Evolutionary conservation across 2,329 filamentous ascomycete genomes (phyloP).

Genomic region (Taxawa tesnikishii): DNA sequence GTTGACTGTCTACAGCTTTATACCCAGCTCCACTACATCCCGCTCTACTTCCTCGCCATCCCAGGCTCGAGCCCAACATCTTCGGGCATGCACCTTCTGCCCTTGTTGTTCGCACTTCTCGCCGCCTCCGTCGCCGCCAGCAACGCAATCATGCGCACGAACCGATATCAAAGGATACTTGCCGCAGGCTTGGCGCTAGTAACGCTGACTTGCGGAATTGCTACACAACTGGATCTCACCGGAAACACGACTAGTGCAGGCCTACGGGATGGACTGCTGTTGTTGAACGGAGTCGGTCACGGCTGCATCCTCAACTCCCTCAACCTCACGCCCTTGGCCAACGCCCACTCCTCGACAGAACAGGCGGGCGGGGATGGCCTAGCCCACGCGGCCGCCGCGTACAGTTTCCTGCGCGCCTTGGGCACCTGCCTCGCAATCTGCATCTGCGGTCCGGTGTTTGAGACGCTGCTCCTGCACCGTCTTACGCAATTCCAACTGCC

Average conservation of each 20-base stretch:
- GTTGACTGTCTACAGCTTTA: not conserved
- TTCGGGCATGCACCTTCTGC: constrained; percentile 26
- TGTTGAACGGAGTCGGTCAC: constrained; percentile 26
- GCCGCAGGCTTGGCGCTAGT: constrained; percentile 19
- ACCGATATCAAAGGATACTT: constrained; percentile 15
- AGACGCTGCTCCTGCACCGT: too few species aligned
- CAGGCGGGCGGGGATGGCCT: constrained; percentile 22
- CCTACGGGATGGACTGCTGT: too few species aligned
- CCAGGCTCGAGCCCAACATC: constrained; percentile 20
- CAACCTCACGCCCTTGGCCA: constrained; percentile 32
- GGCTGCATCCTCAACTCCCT: constrained; percentile 30
- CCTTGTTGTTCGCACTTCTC: constrained; percentile 18
- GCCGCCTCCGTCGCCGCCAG: constrained; percentile 13
- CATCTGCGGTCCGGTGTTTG: too few species aligned
- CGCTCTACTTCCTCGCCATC: constrained; percentile 31
- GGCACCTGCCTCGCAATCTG: too few species aligned
- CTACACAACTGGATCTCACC: constrained; percentile 25
- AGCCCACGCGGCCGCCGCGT: constrained; percentile 25
- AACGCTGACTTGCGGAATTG: constrained; percentile 30
- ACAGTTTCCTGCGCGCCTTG: too few species aligned
- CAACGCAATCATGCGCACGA: constrained; percentile 18
- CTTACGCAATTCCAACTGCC: too few species aligned
- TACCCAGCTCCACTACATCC: constrained; percentile 18
- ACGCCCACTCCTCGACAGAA: constrained; percentile 18
- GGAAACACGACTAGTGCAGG: too few species aligned